Evolutionary conservation across 225 moss, liverwort and hornwort genomes (phyloP).

Genomic region (Rhytidiadelphus loreus): DNA sequence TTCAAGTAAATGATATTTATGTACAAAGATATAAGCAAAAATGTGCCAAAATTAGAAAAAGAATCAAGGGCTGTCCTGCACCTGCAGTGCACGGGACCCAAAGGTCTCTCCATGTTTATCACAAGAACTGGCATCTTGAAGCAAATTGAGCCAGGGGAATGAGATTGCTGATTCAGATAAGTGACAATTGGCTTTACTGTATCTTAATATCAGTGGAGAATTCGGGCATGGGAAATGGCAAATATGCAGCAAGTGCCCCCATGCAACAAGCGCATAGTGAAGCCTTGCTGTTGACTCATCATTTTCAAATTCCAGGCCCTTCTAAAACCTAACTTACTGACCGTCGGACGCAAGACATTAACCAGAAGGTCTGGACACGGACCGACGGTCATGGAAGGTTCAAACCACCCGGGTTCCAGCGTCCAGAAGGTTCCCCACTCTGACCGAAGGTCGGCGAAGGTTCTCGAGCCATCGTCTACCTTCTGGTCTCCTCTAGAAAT

Average conservation of each 20-base stretch:
- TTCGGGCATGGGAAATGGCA: background rate
- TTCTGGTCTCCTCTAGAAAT: background rate
- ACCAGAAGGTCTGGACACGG: background rate
- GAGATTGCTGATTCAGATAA: too few relatives aligned
- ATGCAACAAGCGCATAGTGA: background rate
- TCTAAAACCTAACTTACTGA: background rate
- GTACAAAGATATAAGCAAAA: too few relatives aligned
- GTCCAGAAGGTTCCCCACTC: background rate
- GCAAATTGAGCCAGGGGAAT: too few relatives aligned
- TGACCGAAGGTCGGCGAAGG: background rate
- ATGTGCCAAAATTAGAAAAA: too few relatives aligned
- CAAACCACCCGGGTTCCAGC: background rate
- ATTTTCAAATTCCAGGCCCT: background rate
- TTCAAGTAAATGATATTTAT: too few relatives aligned
- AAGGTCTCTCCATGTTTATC: too few relatives aligned
- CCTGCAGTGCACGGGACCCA: too few relatives aligned
- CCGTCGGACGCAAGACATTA: background rate
- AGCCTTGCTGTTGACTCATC: too few relatives aligned
- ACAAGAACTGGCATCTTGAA: too few relatives aligned
- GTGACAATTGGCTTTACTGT: too few relatives aligned
- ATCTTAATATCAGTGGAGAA: too few relatives aligned
- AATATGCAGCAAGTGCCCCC: background rate
- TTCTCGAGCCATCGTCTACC: background rate
- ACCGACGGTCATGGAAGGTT: background rate
- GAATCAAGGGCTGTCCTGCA: too few relatives aligned